phyloP scores from a whole-genome alignment of 305 asterid genomes.

The Solanum chacoense region DNA sequence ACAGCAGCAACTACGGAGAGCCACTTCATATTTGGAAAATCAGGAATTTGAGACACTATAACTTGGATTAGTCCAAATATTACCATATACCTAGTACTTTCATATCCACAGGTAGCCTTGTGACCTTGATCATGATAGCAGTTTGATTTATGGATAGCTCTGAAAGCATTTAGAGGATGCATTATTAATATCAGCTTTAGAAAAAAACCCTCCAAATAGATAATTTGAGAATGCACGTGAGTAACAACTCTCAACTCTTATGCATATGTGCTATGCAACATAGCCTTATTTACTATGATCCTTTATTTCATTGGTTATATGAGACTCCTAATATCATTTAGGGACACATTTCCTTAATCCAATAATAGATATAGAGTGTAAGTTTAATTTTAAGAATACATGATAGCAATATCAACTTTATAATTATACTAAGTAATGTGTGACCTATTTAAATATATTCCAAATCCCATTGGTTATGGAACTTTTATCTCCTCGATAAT shows the following conservation, averaged over 20 bases:
- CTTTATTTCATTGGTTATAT: not conserved
- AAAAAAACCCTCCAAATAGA: not conserved
- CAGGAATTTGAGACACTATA: constrained; percentile 60
- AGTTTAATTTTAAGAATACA: not conserved
- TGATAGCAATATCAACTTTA: not conserved
- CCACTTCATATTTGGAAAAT: constrained; percentile 54
- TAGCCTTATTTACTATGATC: not conserved
- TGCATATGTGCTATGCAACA: not conserved
- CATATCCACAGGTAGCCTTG: constrained; percentile 38
- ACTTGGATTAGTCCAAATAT: constrained; percentile 58
- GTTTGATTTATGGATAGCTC: constrained; percentile 67
- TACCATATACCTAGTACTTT: constrained; percentile 33
- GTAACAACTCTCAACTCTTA: not conserved
- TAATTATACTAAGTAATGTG: not conserved
- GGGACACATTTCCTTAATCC: not conserved
- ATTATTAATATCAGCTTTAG: not conserved
- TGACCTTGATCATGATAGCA: constrained; percentile 65
- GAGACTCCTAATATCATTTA: not conserved
- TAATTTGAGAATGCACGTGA: not conserved
- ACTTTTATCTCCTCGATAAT: not conserved
- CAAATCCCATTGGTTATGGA: not conserved
- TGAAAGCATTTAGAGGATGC: constrained; percentile 17
- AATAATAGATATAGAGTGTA: not conserved
- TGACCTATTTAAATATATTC: not conserved
- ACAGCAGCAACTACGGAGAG: constrained; percentile 55